These are phyloP conservation scores for Diplosphaera chodatii DNA, from an alignment of 139 green algal species.

Conservation along the genomic window DNA sequence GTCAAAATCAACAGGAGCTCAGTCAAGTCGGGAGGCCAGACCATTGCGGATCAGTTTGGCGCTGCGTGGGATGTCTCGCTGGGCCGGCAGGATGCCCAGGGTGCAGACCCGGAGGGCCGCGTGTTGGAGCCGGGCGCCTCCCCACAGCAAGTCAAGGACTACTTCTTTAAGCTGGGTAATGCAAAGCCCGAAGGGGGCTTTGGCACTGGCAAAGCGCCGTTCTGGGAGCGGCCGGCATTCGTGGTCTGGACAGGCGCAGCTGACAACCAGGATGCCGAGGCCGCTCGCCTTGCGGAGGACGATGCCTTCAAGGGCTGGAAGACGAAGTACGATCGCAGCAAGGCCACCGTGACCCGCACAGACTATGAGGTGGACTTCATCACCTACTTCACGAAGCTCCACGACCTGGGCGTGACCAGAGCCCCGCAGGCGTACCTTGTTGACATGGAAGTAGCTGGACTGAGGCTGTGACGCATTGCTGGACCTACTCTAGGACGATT, in stretches of 20 bases:
- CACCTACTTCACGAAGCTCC: conserved; percentile 48
- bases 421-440: neutral
- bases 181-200: conserved; percentile 21
- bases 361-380: conserved; percentile 77
- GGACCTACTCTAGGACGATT: too few species aligned
- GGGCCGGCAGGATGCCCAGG: conserved; percentile 50
- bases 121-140: conserved; percentile 30
- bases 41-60: conserved; percentile 39
- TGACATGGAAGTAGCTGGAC: neutral
- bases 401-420: neutral
- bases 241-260: conserved; percentile 41
- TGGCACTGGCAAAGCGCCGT: conserved; percentile 51
- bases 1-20: conserved; percentile 28
- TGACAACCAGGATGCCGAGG: conserved; percentile 16
- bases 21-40: conserved; percentile 16
- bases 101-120: conserved; percentile 18
- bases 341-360: conserved; percentile 56
- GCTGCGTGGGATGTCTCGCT: conserved; percentile 33
- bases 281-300: conserved; percentile 12
- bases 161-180: conserved; percentile 31
- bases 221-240: conserved; percentile 62
- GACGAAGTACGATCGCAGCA: conserved; percentile 52
- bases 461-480: neutral
- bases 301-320: conserved; percentile 42
- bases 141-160: conserved; percentile 40